Base-by-base conservation (phyloP, 164 flowering plant genomes). In the Nymphaea colorata region DNA sequence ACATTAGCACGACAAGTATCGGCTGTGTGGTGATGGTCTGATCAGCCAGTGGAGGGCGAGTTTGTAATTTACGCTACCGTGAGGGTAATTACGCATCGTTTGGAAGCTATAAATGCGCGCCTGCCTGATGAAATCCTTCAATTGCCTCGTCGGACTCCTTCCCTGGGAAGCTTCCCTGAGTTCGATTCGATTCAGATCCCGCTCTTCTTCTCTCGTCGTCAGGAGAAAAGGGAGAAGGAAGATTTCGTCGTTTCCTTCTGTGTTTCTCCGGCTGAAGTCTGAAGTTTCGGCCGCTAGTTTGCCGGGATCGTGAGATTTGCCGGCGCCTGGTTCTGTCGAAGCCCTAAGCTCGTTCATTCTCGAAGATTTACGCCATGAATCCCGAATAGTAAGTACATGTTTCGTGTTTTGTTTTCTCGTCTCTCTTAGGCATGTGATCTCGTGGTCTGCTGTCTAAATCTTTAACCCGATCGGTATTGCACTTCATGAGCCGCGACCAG, bases 361-460 rank as follows among this genome's bases (percentile, higher is more conserved):
- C 64, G 64, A 17, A 17, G 12, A 61, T 61, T 61, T 51, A 12
- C 12, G 12, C 10, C n/a, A 61, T 61, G 64, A 61, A 61, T 61
- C 64, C 64, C 10, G 64, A 61, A 61, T 61, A 61, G 64, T 61
- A 61, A 61, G 64, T 61, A 6, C 64, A 17, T 41, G 7, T 15
- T 61, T 17, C 64, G n/a, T 61, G 7, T 61, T 17, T 15, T 8
- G 8, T 51, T 51, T 51, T 45, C 14, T 51, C 12, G 0, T 15
- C 8, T 8, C 57, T 51, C 57, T 51, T 8, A 51, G 57, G 57
- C 2, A 8, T 51, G 14, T 51, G 14, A 3, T 51, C 11, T 47
- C 11, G 55, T 47, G 36, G 36, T 25, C 36, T 25, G 36, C 36
- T 25, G 36, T 25, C 36, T 25, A 25, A 25, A 25, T 25, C 36